These are phyloP conservation scores for Volutella citrinella DNA, from an alignment of 2,329 filamentous ascomycete genomes.

Conservation along the genomic window DNA sequence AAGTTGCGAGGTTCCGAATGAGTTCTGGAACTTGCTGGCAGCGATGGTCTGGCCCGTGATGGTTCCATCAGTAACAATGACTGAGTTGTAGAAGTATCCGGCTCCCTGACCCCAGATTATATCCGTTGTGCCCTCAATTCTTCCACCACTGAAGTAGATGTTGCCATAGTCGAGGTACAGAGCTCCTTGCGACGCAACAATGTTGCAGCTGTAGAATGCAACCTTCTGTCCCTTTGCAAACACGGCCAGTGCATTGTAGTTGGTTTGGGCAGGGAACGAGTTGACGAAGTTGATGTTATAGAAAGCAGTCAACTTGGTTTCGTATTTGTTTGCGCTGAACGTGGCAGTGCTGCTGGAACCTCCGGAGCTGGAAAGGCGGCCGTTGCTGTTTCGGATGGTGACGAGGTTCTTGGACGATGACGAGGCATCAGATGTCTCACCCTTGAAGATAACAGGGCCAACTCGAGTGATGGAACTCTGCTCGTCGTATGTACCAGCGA, in stretches of 20 bases:
- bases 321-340: constrained; percentile 25
- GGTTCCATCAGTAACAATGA: constrained; percentile 14
- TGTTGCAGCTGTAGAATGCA: constrained; percentile 36
- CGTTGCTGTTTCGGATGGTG: constrained; percentile 36
- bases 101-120: constrained; percentile 21
- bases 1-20: constrained; percentile 33
- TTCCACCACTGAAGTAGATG: constrained; percentile 19
- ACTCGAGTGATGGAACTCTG: constrained; percentile 35
- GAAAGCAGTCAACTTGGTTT: constrained; percentile 25
- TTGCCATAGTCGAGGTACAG: constrained; percentile 21
- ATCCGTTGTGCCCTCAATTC: constrained; percentile 17
- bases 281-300: constrained; percentile 31
- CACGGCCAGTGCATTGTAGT: constrained; percentile 20
- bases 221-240: constrained; percentile 35
- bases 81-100: constrained; percentile 22
- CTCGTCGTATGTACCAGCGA: constrained; percentile 44
- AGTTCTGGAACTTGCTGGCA: constrained; percentile 23
- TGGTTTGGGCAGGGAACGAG: constrained; percentile 10
- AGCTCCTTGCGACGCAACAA: constrained; percentile 19
- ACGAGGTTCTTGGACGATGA: constrained; percentile 55
- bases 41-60: constrained; percentile 23
- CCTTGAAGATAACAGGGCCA: constrained; percentile 40
- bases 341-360: constrained; percentile 19
- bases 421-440: constrained; percentile 40
- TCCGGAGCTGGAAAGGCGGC: constrained; percentile 12